A percentile compares a stretch with the other conserved stretches of the same genome.
These are phyloP conservation scores for Penicillium cinerascens DNA, from an alignment of 495 filamentous ascomycete genomes.

Conservation along the genomic window DNA sequence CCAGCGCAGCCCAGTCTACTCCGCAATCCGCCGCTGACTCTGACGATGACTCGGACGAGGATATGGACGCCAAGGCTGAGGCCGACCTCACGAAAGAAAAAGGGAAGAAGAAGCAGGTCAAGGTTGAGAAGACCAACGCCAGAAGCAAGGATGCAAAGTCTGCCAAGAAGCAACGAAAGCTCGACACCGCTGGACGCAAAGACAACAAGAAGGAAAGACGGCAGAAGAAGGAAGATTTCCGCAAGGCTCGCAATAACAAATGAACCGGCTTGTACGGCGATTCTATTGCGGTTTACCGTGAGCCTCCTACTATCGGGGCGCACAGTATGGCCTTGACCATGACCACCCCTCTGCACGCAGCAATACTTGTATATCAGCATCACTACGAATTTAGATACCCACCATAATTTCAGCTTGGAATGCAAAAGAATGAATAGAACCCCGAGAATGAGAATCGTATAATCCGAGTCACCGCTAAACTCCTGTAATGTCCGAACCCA, in stretches of 20 bases:
- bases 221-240: slow-evolving; percentile 35
- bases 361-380: neutral
- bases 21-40: slow-evolving; percentile 26
- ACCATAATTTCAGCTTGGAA: neutral
- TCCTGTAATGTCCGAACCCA: neutral
- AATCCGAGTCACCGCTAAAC: neutral
- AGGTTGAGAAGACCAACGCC: slow-evolving; percentile 17
- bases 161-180: slow-evolving; percentile 28
- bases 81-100: neutral
- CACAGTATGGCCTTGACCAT: neutral
- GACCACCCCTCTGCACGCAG: neutral
- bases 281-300: neutral
- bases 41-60: slow-evolving; percentile 22
- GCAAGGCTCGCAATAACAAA: slow-evolving; percentile 27
- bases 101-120: slow-evolving; percentile 23
- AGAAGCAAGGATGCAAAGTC: slow-evolving; percentile 1
- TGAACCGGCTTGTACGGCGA: neutral
- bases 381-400: neutral
- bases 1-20: slow-evolving; percentile 17
- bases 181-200: slow-evolving; percentile 24
- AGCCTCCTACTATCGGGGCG: neutral
- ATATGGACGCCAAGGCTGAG: slow-evolving; percentile 11
- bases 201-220: slow-evolving; percentile 35
- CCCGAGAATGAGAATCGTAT: neutral
- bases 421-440: neutral